These are phyloP conservation scores for Erigeron philadelphicus DNA, from an alignment of 140 eudicot genomes.

Conservation along the genomic window DNA sequence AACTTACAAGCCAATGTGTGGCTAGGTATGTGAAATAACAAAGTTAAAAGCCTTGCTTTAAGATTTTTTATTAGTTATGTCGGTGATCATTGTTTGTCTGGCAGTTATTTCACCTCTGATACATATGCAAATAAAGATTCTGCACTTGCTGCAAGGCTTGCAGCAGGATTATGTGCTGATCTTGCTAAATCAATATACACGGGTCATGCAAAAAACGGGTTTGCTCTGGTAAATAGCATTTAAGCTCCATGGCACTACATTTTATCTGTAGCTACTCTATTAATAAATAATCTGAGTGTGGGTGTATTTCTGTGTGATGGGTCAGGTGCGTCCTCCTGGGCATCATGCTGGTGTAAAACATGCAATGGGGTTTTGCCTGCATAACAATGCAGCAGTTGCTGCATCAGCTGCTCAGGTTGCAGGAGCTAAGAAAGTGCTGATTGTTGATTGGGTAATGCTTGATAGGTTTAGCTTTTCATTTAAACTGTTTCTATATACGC, in stretches of 20 bases:
- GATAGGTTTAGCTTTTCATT: not conserved
- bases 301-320: conserved; percentile 21
- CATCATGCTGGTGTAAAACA: conserved; percentile 98
- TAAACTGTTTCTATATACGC: not conserved
- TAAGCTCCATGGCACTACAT: not conserved
- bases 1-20: conserved; percentile 49
- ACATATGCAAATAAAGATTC: conserved; percentile 95
- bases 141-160: conserved; percentile 87
- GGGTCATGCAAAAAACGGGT: conserved; percentile 77
- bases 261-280: conserved; percentile 11
- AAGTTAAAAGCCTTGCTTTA: not conserved
- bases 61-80: conserved; percentile 5
- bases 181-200: conserved; percentile 67
- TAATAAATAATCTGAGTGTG: not conserved
- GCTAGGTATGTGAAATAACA: conserved; percentile 47
- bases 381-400: conserved; percentile 97
- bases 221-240: conserved; percentile 70
- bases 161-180: conserved; percentile 96
- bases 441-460: conserved; percentile 84
- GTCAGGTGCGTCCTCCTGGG: conserved; percentile 98
- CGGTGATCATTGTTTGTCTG: conserved; percentile 16
- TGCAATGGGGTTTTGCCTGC: conserved; percentile 96
- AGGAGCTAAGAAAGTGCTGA: conserved; percentile 86
- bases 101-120: conserved; percentile 92
- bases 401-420: conserved; percentile 83